phyloP scores from a whole-genome alignment of 1,139 yeast genomes.

The Yamadazyma oceani region DNA sequence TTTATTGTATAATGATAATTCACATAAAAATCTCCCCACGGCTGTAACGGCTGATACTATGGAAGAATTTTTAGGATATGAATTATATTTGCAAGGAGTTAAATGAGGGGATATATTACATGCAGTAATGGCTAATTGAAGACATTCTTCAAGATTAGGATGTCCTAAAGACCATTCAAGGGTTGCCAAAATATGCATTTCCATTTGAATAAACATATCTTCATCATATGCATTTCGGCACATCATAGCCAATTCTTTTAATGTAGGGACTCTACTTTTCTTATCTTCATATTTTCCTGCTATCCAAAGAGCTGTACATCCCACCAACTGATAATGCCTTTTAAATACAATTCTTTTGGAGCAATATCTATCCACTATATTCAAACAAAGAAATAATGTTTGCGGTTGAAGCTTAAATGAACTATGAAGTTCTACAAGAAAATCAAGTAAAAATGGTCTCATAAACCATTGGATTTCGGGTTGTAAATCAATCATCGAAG shows the following conservation, averaged over 20 bases:
- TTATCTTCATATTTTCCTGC: conserved; percentile 93
- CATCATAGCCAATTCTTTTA: conserved; percentile 72
- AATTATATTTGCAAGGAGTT: conserved; percentile 37
- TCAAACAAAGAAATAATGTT: conserved; percentile 76
- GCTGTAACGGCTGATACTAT: conserved; percentile 53
- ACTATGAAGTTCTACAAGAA: conserved; percentile 76
- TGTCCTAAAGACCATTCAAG: conserved; percentile 78
- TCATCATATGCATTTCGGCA: conserved; percentile 85
- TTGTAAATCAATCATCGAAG: conserved; percentile 80
- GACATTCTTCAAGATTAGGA: conserved; percentile 61
- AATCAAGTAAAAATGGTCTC: conserved; percentile 87
- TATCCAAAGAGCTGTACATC: conserved; percentile 92
- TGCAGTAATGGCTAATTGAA: conserved; percentile 51
- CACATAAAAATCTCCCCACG: conserved; percentile 69
- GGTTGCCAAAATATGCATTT: conserved; percentile 80
- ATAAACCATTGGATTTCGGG: conserved; percentile 92
- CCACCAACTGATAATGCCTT: conserved; percentile 89
- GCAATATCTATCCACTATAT: conserved; percentile 86
- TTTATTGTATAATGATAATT: conserved; percentile 71
- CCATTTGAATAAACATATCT: conserved; percentile 94
- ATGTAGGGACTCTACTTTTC: conserved; percentile 78
- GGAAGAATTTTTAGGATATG: conserved; percentile 20
- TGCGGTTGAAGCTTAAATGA: conserved; percentile 75
- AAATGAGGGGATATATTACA: conserved; percentile 20
- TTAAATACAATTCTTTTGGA: conserved; percentile 89